phyloP scores from a whole-genome alignment of 495 filamentous ascomycete genomes.

The Clavariopsis aquatica region DNA sequence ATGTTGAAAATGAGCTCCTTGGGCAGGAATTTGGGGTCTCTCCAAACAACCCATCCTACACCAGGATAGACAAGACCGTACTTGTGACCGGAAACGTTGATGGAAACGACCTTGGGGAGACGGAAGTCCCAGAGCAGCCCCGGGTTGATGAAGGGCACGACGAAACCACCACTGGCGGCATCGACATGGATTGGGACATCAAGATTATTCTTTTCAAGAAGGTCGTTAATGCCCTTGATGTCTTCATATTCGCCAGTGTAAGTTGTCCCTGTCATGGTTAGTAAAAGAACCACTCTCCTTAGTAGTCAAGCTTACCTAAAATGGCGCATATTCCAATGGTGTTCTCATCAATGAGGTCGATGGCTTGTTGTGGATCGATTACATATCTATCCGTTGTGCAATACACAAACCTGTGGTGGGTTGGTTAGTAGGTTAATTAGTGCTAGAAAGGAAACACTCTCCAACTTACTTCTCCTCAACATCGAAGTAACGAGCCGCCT shows the following conservation, averaged over 20 bases:
- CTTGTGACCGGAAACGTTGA: constrained; percentile 93
- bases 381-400: constrained; percentile 79
- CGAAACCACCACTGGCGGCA: constrained; percentile 86
- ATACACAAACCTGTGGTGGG: constrained; percentile 54
- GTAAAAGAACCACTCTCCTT: neutral
- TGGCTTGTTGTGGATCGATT: constrained; percentile 81
- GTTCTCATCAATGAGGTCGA: constrained; percentile 87
- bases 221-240: constrained; percentile 82
- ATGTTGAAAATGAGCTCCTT: constrained; percentile 95
- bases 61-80: constrained; percentile 82
- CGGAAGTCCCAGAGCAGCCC: constrained; percentile 85
- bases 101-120: constrained; percentile 79
- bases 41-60: constrained; percentile 91
- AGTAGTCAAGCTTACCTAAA: constrained; percentile 43
- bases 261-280: constrained; percentile 47
- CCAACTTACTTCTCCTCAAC: constrained; percentile 67
- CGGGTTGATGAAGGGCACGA: constrained; percentile 83
- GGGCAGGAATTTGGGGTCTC: constrained; percentile 77
- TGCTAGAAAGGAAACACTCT: neutral
- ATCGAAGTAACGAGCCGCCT: constrained; percentile 92
- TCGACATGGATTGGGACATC: constrained; percentile 89
- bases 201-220: constrained; percentile 68
- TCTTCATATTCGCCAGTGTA: constrained; percentile 98
- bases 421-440: neutral
- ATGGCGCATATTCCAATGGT: constrained; percentile 93